Evolutionary conservation across 352 stramenopile species (phyloP), one percentile per base, ranked within the genome.

Genomic region (Globisporangium sylvaticum): DNA sequence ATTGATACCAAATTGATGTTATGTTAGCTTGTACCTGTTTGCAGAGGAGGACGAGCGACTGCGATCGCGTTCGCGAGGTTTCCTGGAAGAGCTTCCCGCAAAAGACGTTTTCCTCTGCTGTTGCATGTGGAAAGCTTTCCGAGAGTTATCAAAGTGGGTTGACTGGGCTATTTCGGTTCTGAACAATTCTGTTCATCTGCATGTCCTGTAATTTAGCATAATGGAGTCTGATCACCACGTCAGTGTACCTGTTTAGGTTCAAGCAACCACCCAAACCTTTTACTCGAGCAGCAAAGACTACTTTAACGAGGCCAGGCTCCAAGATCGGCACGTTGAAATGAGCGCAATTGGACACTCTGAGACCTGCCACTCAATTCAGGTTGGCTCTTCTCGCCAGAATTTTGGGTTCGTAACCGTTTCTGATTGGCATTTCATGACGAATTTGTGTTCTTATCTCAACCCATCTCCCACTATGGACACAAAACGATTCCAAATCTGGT

Each of bases 41-140:
- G 2, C 7, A 32, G 50, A 57, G 50, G 24, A 57, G 22, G 50
- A 34, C 12, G 24, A 57, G 24, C 15, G 12, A 57, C 50, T 12
- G 22, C 12, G 50, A 57, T 57, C 12, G 25, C 50, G 24, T 57
- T 57, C 50, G 50, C 50, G 50, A 57, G 50, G 50, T 57, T 32
- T 57, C 24, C 24, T 20, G 24, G 50, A 22, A 50, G 20, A 5
- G 50, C 31, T 57, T 57, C 50, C 22, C 25, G 6, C 52, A 29
- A 29, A 31, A 29, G 24, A 32, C 34, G 20, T 18, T 31, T 12
- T 6, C 6, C 25, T 37, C 52, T 34, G 12, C 22, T 34, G 12
- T 37, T 58, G 52, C 52, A 58, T 58, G 8, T 37, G 1, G 52
- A 37, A 58, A 34, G 14, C 6, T 58, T 58, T 57, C 9, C 4